Percentiles rank a stretch among this genome's conserved stretches.
phyloP scores from a whole-genome alignment of 2,329 filamentous ascomycete species.

The Colletotrichum sp. region DNA sequence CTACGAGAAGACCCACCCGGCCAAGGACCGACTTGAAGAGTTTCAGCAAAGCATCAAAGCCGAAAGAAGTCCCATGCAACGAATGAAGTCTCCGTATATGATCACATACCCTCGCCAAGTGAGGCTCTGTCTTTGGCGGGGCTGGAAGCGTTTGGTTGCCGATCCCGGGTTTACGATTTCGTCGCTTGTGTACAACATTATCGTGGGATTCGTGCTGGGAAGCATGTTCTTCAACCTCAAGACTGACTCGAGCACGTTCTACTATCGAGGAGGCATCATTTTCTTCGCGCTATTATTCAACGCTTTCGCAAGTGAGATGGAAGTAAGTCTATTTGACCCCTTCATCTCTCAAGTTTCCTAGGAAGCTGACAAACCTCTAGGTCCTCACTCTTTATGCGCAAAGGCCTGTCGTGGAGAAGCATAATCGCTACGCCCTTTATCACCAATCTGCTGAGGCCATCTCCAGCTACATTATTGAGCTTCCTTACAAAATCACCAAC shows the following conservation, averaged over 20 bases:
- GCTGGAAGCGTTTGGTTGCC: slow-evolving; percentile 69
- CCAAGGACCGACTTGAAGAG: slow-evolving; percentile 11
- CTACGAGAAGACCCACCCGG: background rate
- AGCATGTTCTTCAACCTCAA: slow-evolving; percentile 69
- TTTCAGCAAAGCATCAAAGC: slow-evolving; percentile 16
- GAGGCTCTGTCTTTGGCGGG: slow-evolving; percentile 61
- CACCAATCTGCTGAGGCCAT: slow-evolving; percentile 57
- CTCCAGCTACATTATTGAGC: slow-evolving; percentile 66
- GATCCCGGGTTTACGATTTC: slow-evolving; percentile 71
- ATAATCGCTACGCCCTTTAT: slow-evolving; percentile 33
- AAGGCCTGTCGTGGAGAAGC: slow-evolving; percentile 31
- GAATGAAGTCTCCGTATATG: slow-evolving; percentile 66
- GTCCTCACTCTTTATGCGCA: slow-evolving; percentile 26
- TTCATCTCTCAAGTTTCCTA: background rate
- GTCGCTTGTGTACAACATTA: slow-evolving; percentile 50
- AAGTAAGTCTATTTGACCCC: too few relatives aligned
- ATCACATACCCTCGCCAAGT: slow-evolving; percentile 69
- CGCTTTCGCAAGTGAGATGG: slow-evolving; percentile 29
- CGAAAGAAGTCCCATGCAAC: slow-evolving; percentile 55
- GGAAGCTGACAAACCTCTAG: background rate
- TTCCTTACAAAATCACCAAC: slow-evolving; percentile 66
- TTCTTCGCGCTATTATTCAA: slow-evolving; percentile 38
- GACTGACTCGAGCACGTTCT: slow-evolving; percentile 61
- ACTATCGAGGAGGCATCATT: slow-evolving; percentile 32
- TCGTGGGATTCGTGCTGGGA: slow-evolving; percentile 60